These are phyloP conservation scores for Trichoderma hamatum DNA, from an alignment of 2,329 filamentous ascomycete genomes.

Conservation along the genomic window DNA sequence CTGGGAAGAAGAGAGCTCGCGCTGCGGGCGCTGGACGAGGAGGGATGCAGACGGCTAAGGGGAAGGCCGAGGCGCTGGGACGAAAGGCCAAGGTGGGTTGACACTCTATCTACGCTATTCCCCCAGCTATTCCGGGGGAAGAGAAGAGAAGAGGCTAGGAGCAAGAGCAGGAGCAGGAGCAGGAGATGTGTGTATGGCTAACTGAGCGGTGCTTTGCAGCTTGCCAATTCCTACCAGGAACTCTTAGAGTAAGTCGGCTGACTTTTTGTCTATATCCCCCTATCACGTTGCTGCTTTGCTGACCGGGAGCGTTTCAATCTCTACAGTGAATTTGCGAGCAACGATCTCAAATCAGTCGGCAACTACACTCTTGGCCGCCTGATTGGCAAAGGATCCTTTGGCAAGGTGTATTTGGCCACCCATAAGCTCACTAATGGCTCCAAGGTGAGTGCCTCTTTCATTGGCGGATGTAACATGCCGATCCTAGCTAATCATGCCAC, in stretches of 20 bases:
- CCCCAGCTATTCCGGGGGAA: not conserved
- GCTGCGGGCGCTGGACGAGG: conserved; percentile 33
- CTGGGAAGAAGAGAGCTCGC: conserved; percentile 15
- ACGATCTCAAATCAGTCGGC: conserved; percentile 87
- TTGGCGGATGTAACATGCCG: not conserved
- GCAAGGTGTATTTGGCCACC: conserved; percentile 93
- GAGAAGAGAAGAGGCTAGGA: not conserved
- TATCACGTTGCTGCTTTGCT: conserved; percentile 19
- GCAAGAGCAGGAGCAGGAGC: not conserved
- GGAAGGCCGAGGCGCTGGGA: conserved; percentile 60
- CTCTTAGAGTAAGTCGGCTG: conserved; percentile 77
- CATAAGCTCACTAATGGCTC: conserved; percentile 99
- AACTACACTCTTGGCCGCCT: conserved; percentile 91
- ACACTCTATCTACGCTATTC: not conserved
- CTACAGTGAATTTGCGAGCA: conserved; percentile 85
- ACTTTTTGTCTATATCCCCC: not conserved
- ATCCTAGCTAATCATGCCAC: conserved; percentile 28
- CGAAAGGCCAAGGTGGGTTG: conserved; percentile 62
- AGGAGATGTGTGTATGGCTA: not conserved
- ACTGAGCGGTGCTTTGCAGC: conserved; percentile 54
- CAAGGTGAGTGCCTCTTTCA: conserved; percentile 61
- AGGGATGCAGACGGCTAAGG: conserved; percentile 59
- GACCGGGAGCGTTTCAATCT: not conserved
- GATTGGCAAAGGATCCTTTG: conserved; percentile 97
- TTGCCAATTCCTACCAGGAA: conserved; percentile 95